These are phyloP conservation scores for Penicillium decumbens DNA, from an alignment of 2,329 filamentous ascomycete species.

Conservation along the genomic window DNA sequence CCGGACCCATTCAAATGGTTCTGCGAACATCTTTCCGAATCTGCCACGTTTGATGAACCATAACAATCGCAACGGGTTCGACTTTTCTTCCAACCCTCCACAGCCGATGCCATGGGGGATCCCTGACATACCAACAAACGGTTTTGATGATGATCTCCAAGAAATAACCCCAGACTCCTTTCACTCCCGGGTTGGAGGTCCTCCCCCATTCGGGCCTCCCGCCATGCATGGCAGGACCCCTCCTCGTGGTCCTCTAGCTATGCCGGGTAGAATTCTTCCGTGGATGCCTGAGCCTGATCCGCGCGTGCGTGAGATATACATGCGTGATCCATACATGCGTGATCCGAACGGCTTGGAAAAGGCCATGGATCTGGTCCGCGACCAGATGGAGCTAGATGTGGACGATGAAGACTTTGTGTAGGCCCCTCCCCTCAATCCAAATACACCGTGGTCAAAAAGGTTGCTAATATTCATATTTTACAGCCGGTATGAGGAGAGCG, in stretches of 20 bases:
- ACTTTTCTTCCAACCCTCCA: not conserved
- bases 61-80: not conserved
- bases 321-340: not conserved
- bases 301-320: not conserved
- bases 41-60: not conserved
- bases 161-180: slow-evolving; percentile 29
- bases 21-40: not conserved
- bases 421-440: not conserved
- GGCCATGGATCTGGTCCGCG: slow-evolving; percentile 10
- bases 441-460: not conserved
- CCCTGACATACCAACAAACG: not conserved
- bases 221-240: not conserved
- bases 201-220: not conserved
- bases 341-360: not conserved
- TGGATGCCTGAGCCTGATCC: slow-evolving; percentile 7
- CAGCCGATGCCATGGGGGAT: not conserved
- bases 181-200: slow-evolving; percentile 2
- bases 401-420: slow-evolving; percentile 12
- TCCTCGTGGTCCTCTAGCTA: not conserved
- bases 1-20: not conserved
- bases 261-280: slow-evolving; percentile 2
- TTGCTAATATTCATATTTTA: slow-evolving; percentile 9
- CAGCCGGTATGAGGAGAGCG: slow-evolving; percentile 31
- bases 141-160: slow-evolving; percentile 30
- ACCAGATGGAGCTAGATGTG: slow-evolving; percentile 6